These are phyloP conservation scores for Blastocystis sp. DNA, from an alignment of 352 stramenopile species.

Conservation along the genomic window DNA sequence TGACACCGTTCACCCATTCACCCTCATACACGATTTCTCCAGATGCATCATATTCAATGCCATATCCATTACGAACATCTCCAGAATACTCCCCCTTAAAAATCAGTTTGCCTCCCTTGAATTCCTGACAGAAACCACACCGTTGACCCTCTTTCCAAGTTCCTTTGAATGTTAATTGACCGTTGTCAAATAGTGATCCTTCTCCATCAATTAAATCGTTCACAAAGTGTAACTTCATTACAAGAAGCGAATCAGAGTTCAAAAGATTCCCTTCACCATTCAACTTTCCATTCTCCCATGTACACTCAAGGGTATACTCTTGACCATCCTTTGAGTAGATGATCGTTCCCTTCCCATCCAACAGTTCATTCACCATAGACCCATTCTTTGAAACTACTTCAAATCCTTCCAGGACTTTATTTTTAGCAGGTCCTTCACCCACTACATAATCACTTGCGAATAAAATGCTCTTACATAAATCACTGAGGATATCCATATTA, in stretches of 20 bases:
- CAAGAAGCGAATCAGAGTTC: conserved; percentile 1
- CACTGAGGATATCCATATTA: neutral
- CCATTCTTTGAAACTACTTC: neutral
- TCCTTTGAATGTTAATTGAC: conserved; percentile 41
- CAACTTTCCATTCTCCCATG: conserved; percentile 64
- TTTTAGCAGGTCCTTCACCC: neutral
- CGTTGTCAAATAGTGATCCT: conserved; percentile 37
- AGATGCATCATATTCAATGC: neutral
- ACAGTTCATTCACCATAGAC: neutral
- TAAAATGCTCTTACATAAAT: neutral
- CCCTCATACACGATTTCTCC: conserved; percentile 12
- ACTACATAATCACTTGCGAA: neutral
- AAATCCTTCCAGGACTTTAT: neutral
- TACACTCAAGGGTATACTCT: conserved; percentile 55
- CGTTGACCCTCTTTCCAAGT: conserved; percentile 17
- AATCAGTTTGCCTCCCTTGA: neutral
- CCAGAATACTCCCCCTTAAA: conserved; percentile 25
- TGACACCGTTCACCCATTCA: conserved; percentile 9
- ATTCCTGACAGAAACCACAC: conserved; percentile 18
- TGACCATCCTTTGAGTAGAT: conserved; percentile 21
- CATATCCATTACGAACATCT: conserved; percentile 52
- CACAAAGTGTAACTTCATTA: conserved; percentile 42
- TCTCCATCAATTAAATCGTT: conserved; percentile 52
- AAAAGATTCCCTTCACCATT: conserved; percentile 45
- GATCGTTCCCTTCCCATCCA: conserved; percentile 42